These are phyloP conservation scores for Fusarium secorum DNA, from an alignment of 2,329 filamentous ascomycete species.

Conservation along the genomic window DNA sequence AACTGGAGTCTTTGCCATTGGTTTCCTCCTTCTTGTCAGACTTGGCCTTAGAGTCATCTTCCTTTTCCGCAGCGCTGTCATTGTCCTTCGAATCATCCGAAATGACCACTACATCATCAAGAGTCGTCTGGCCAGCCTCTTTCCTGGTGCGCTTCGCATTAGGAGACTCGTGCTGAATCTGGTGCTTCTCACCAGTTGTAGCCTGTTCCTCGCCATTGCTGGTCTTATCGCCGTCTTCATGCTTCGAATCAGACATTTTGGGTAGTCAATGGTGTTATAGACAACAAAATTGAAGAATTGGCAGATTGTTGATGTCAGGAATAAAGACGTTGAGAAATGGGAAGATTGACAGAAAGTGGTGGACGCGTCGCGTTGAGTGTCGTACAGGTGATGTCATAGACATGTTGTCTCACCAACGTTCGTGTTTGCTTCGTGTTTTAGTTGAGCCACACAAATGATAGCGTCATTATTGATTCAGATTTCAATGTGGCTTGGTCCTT, in stretches of 20 bases:
- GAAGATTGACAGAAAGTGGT: not conserved
- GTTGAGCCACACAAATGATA: conserved; percentile 3
- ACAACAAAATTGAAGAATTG: not conserved
- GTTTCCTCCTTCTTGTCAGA: not conserved
- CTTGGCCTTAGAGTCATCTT: not conserved
- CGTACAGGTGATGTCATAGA: conserved; percentile 40
- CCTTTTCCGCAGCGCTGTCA: not conserved
- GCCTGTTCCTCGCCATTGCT: conserved; percentile 15
- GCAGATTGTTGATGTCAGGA: not conserved
- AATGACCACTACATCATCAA: conserved; percentile 30
- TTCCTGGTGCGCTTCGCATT: conserved; percentile 42
- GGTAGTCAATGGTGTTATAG: not conserved
- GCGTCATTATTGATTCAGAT: not conserved
- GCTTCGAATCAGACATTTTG: conserved; percentile 24
- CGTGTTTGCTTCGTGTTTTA: conserved; percentile 21
- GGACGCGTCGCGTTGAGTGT: conserved; percentile 30
- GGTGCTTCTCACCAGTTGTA: conserved; percentile 42
- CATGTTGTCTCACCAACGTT: not conserved
- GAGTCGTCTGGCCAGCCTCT: conserved; percentile 32
- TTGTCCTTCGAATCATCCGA: conserved; percentile 1
- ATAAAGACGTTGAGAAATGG: not conserved
- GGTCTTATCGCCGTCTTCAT: conserved; percentile 4
- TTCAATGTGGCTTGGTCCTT: not conserved
- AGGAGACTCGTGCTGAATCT: conserved; percentile 39
- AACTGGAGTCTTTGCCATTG: conserved; percentile 1